Evolutionary conservation across 352 stramenopile genomes (phyloP), one percentile per base, ranked within the genome.

Genomic region (Thalassiosira hispida): DNA sequence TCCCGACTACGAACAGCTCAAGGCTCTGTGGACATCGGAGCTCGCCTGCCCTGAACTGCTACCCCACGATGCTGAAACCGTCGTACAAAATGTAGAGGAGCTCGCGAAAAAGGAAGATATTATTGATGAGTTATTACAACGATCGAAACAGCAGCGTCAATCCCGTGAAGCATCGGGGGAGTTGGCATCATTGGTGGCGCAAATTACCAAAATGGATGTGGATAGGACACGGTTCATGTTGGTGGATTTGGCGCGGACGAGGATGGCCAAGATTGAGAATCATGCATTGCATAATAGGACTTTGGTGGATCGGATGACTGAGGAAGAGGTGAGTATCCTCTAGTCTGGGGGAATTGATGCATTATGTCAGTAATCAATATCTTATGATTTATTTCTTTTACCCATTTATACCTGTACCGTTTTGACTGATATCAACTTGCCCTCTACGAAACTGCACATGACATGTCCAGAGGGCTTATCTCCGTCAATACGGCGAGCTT

Each of bases 241-340:
- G 49, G 69, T 81, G 20, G 79, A 88, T 86, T 77, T 87, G 53
- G 53, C 61, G 2, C 70, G 75, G 27, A 75, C 53, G 14, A 72
- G 72, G 38, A 75, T 85, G 44, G 69, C 56, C 14, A 87, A 85
- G 63, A 97, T 97, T 88, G 94, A 97, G 92, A 93, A 93, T 55
- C 82, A 93, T 72, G 93, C 91, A 27, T 88, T 97, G 59, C 92
- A 96, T 87, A 96, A 96, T 73, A 63, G 68, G 31, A 77, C 29
- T 22, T 33, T 81, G 72, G 23, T 83, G 1, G 77, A 85, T 81
- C 57, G 81, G n/a, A 83, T 85, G 76, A 85, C 76, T 23, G 73
- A 83, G 33, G 67, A 87, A 27, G 80, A 87, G 70, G 80, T 87
- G 47, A 72, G 38, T 52, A 25, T 59, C 14, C 12, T 55, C 9